A percentile compares a stretch with the other conserved stretches of the same genome.
phyloP scores from a whole-genome alignment of 495 filamentous ascomycete species.

The Saxophila tyrrhenica region DNA sequence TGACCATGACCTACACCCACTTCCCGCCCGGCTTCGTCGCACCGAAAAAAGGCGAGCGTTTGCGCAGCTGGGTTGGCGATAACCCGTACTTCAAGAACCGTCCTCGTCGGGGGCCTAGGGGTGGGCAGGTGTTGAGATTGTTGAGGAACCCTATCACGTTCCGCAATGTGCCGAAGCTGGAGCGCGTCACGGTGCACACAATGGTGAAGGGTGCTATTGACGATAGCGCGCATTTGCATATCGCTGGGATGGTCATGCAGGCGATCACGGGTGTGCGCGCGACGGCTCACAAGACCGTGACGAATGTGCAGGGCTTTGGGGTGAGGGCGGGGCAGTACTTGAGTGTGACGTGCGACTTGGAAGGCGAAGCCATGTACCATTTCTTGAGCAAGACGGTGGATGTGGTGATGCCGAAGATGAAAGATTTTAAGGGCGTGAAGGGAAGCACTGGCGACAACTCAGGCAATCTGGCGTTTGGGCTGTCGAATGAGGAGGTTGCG shows the following conservation, averaged over 20 bases:
- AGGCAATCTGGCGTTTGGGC: conserved; percentile 77
- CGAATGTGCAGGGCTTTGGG: conserved; percentile 55
- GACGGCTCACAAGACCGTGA: conserved; percentile 53
- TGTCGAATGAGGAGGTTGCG: conserved; percentile 57
- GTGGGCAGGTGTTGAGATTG: conserved; percentile 54
- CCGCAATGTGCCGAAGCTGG: conserved; percentile 72
- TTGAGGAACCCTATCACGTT: conserved; percentile 69
- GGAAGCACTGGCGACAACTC: conserved; percentile 69
- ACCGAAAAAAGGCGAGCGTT: conserved; percentile 51
- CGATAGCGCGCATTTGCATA: conserved; percentile 57
- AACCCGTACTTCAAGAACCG: conserved; percentile 92
- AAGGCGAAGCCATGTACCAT: conserved; percentile 71
- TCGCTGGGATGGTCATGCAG: conserved; percentile 72
- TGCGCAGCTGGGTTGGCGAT: conserved; percentile 78
- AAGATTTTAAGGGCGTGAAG: conserved; percentile 79
- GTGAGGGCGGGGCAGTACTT: conserved; percentile 44
- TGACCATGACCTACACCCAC: conserved; percentile 81
- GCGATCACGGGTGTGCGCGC: conserved; percentile 73
- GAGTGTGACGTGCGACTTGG: conserved; percentile 57
- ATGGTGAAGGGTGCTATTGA: conserved; percentile 52
- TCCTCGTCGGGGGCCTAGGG: conserved; percentile 69
- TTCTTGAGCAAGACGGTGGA: conserved; percentile 79
- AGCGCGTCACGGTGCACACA: conserved; percentile 67
- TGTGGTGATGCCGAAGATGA: conserved; percentile 83
- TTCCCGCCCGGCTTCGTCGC: conserved; percentile 58